Base-by-base conservation (phyloP, 345 rosid species). In the Erucastrum elatum region DNA sequence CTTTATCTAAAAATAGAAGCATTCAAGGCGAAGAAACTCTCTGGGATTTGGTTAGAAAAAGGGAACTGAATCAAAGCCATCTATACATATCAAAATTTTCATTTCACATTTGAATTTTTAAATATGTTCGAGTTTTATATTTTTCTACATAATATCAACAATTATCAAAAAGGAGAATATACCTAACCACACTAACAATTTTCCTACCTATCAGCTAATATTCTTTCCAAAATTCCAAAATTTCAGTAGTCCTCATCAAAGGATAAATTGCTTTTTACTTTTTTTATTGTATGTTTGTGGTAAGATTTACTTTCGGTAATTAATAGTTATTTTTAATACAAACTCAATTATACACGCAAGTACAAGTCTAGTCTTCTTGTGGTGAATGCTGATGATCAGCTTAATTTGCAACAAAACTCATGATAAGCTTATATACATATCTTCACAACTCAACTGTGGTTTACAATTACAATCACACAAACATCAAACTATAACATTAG, bases 401-500 rank as follows among this genome's bases (percentile, higher is more conserved):
- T 46, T 21, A 21, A 21, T 21, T 49, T 49, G 6, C 13, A 70
- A 70, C 64, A 77, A 70, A 77, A 63, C 80, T 44, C 51, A 10
- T 70, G 21, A 46, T 77, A 41, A 68, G 63, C 69, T 33, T 49
- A 33, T 53, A 33, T 66, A 49, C 16, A 30, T 4, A 60, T 58
- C 51, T 65, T 72, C 13, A 3, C 44, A 51, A 31, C 15, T 56
- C 15, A 70, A 39, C 29, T 56, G 37, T 41, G 41, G 25, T 56
- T 39, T 46, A 13, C 55, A 46, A 46, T 4, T 58, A 71, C 17
- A 12, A 39, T 58, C 67, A 65, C 33, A 66, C 63, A 72, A 72
- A 66, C 66, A 72, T 66, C 68, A 66, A 39, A 72, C 0, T 66
- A 63, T 7, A 46, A 61, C 74, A 68, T 74, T 58, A 11, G 12